A percentile compares a stretch with the other conserved stretches of the same genome.
Conservation (phyloP, 1,139 yeast species). For the Geotrichum carabidarum region DNA sequence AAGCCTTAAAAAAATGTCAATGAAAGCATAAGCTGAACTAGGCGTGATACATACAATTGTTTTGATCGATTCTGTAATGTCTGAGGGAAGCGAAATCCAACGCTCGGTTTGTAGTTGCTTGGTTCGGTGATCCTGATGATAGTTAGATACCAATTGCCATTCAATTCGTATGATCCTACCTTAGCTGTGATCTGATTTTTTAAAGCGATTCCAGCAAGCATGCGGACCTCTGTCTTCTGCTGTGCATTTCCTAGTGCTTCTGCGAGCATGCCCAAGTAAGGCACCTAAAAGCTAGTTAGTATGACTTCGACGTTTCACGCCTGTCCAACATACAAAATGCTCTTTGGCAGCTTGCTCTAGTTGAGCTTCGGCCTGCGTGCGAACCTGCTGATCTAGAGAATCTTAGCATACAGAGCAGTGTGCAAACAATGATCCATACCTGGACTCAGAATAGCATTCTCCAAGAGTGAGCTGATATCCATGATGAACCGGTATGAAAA, state of each 20-base stretch:
- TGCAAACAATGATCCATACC: constrained; percentile 16
- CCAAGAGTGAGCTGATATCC: constrained; percentile 71
- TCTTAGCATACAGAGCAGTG: not conserved
- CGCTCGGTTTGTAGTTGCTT: constrained; percentile 38
- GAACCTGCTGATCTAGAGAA: constrained; percentile 51
- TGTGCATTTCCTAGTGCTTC: constrained; percentile 64
- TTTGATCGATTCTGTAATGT: constrained; percentile 60
- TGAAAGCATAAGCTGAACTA: too few species aligned
- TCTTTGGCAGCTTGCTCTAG: constrained; percentile 66
- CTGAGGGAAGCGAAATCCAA: constrained; percentile 56
- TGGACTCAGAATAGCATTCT: constrained; percentile 51
- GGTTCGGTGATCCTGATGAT: constrained; percentile 37
- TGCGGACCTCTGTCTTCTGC: constrained; percentile 75
- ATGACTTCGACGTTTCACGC: too few species aligned
- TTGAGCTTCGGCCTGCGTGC: constrained; percentile 78
- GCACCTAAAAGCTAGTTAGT: constrained; percentile 31
- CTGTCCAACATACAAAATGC: constrained; percentile 48
- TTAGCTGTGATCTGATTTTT: constrained; percentile 82
- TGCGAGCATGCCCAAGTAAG: constrained; percentile 64
- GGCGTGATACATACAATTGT: not conserved
- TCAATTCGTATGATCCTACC: constrained; percentile 7
- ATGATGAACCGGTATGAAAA: constrained; percentile 31
- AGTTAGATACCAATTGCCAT: not conserved
- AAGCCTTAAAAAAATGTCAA: constrained; percentile 36
- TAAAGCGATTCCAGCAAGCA: constrained; percentile 82